These are phyloP conservation scores for Phaeotremella skinneri DNA, from an alignment of 768 basidiomycete genomes.

Conservation along the genomic window DNA sequence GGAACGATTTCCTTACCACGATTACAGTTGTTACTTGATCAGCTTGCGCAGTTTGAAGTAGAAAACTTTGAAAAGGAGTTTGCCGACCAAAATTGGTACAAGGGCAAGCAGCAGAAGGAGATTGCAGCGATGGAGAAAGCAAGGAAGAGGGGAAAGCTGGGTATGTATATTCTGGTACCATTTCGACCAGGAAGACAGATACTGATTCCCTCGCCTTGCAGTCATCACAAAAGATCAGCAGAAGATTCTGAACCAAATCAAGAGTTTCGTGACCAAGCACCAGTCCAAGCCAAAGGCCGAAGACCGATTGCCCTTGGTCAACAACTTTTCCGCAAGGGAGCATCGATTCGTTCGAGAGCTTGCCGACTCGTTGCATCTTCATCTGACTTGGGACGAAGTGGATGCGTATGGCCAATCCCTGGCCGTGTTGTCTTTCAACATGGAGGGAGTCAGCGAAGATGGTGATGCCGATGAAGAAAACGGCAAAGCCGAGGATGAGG, in stretches of 20 bases:
- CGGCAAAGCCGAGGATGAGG: slow-evolving; percentile 47
- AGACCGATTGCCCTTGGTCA: slow-evolving; percentile 64
- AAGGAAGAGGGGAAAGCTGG: slow-evolving; percentile 61
- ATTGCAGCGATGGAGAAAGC: slow-evolving; percentile 65
- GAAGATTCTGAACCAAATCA: slow-evolving; percentile 73
- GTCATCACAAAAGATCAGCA: slow-evolving; percentile 74
- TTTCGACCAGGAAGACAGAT: slow-evolving; percentile 6
- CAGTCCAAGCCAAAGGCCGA: slow-evolving; percentile 43
- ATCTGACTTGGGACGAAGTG: slow-evolving; percentile 87
- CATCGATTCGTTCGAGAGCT: slow-evolving; percentile 73
- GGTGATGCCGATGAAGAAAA: slow-evolving; percentile 40
- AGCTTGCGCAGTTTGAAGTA: slow-evolving; percentile 82
- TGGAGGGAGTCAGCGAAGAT: slow-evolving; percentile 47
- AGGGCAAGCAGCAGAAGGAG: slow-evolving; percentile 81
- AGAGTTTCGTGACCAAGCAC: slow-evolving; percentile 62
- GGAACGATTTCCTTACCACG: slow-evolving; percentile 76
- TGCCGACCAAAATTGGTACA: slow-evolving; percentile 86
- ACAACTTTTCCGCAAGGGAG: slow-evolving; percentile 76
- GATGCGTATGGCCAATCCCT: slow-evolving; percentile 62
- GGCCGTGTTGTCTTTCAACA: slow-evolving; percentile 48
- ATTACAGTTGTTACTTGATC: slow-evolving; percentile 80
- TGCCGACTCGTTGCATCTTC: slow-evolving; percentile 72
- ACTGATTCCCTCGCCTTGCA: slow-evolving; percentile 33
- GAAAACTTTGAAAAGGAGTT: slow-evolving; percentile 91
- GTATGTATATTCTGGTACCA: slow-evolving; percentile 54